Base-by-base conservation (phyloP, 2,329 filamentous ascomycete genomes). In the Trichophyton verrucosum region DNA sequence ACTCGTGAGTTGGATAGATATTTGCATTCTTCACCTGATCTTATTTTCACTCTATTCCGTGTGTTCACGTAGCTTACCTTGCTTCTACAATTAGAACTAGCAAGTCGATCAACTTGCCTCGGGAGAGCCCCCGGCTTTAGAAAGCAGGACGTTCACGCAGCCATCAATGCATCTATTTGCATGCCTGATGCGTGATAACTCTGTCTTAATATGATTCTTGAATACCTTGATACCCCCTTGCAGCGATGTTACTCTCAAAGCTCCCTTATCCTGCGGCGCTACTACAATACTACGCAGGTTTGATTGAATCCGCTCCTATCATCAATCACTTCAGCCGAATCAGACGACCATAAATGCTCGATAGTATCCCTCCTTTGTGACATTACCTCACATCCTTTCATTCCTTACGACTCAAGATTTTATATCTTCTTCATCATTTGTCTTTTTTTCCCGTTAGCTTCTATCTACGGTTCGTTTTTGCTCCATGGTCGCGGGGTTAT, bases 61-160 rank as follows among this genome's bases (percentile, higher is more conserved):
- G 11, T 38, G 33, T 38, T 38, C 33, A 38, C 33, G 49, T 62
- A 6, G 11, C 20, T 15, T 24, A 24, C 24, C 11, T 13, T 36
- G 55, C 9, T 44, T 38, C 20, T 27, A 33, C n/a, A 20, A 17
- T 38, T 38, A 68, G 68, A 66, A 15, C 66, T 73, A 40, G 61
- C 69, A 2, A 58, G 64, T 15, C 66, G 66, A n/a, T 59, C 67
- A 40, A 65, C 69, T n/a, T 69, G 71, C 51, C 66, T 73, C 2
- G 71, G 71, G 20, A 68, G 71, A 13, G 71, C 72, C 2, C 72
- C 72, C 6, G 72, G 72, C 0, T 72, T 72, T 60, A 65, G 69
- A n/a, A 63, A 68, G 27, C 63, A 62, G 13, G 66, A 71, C 57
- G 69, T 74, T 3, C 71, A 74, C 49, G 61, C 67, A 24, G 71